Evolutionary conservation across 2,329 filamentous ascomycete species (phyloP), one percentile per base, ranked within the genome.

Genomic region (Colletotrichum eleusines): DNA sequence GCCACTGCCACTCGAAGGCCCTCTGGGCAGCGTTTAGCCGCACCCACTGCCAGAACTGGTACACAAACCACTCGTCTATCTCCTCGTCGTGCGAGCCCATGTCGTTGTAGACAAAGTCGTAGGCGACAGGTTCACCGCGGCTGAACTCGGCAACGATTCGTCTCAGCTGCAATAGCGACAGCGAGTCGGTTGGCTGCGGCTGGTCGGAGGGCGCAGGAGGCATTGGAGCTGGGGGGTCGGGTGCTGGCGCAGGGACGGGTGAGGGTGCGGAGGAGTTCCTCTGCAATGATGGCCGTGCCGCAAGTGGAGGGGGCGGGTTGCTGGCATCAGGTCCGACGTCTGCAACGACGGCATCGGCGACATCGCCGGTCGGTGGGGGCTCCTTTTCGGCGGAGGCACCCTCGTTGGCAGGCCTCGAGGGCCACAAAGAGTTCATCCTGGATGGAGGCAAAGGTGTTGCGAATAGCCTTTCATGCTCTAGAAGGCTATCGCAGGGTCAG

Each of bases 21-120:
- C 89, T 86, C 77, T 93, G 93, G 26, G 93, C 91, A 63, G 91
- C 89, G 63, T 92, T 88, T 59, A 98, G 85, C 76, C 95, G 91
- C 57, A 91, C 87, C 82, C 93, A 93, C 78, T 98, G 95, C 81
- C 93, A 92, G 73, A 94, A 91, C 75, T 92, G 92, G 81, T 98
- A 98, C 63, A 92, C 90, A 81, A 99, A 99, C 96, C 96, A 99
- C 82, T 99, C 96, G 78, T 98, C 94, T 58, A 99, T 86, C 84
- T 99, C 96, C 73, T 96, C 94, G 23, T 93, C 90, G 75, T 97
- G 91, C 0, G 89, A 84, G 28, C 91, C 90, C 66, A 88, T 87
- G 80, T 95, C 92, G 33, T 88, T 84, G 82, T 95, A 95, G 73
- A 88, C 89, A 79, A 97, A 99, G 72, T 96, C 94, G 84, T 99